Evolutionary conservation across 805 yeast genomes (phyloP), one percentile per base, ranked within the genome.

Genomic region (Pichia sporocuriosa): DNA sequence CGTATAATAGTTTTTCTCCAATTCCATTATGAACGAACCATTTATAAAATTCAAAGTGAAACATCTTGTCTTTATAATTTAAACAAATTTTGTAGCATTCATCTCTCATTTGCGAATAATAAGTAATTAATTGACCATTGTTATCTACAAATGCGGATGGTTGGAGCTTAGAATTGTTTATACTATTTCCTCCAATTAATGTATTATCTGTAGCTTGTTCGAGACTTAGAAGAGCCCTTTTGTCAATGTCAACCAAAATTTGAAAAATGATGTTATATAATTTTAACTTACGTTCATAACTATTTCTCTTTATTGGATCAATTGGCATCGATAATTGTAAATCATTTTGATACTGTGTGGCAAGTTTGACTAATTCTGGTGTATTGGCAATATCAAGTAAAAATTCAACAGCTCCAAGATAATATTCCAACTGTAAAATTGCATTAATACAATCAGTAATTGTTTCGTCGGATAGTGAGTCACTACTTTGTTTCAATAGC

Each of bases 11-110:
- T 47, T 84, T 76, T 42, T 83, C 93, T 46, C 85, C 81, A 23
- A 79, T 73, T 4, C 86, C 89, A 55, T 84, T 85, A 33, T 70
- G 64, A 26, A 87, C 81, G 52, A 87, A 80, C 97, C 97, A 93
- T 58, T 86, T 90, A 61, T 93, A 93, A 49, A 93, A 75, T 49
- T 85, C 84, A 62, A 81, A 87, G 50, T 93, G 98, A 72, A 93
- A 93, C n/a, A 79, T 60, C 54, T 81, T 84, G 57, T 93, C 97
- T 34, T 75, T 70, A 40, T 81, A 80, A 15, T 75, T 73, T 53
- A 88, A 78, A 42, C 93, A 85, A 15, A 81, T 71, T 8, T 74
- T 72, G 58, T 89, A 89, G 25, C 93, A 77, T 32, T 76, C 69
- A 51, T 84, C 85, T 51, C 94, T 73, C 21, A 82, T 61, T 46